These are phyloP conservation scores for Lactarius tabidus DNA, from an alignment of 768 basidiomycete genomes.

Conservation along the genomic window DNA sequence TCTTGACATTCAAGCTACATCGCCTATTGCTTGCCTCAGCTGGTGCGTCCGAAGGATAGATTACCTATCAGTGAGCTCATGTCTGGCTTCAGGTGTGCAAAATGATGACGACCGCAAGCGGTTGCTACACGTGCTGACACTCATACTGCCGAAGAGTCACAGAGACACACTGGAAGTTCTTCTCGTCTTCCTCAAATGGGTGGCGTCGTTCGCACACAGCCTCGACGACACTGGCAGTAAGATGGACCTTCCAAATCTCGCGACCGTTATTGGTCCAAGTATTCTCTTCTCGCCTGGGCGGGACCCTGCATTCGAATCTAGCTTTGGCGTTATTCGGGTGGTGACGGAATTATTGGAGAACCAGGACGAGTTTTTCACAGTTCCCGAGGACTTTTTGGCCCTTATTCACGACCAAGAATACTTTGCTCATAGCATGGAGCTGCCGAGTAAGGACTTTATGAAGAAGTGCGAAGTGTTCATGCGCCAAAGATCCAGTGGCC, in stretches of 20 bases:
- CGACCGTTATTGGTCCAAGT: slow-evolving; percentile 97
- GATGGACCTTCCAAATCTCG: slow-evolving; percentile 95
- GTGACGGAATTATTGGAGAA: slow-evolving; percentile 83
- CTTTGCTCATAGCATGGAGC: slow-evolving; percentile 80
- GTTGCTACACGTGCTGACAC: slow-evolving; percentile 78
- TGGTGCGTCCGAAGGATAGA: slow-evolving; percentile 47
- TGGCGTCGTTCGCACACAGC: slow-evolving; percentile 97
- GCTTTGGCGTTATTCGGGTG: slow-evolving; percentile 82
- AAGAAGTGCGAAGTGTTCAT: slow-evolving; percentile 94
- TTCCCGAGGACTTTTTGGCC: slow-evolving; percentile 82
- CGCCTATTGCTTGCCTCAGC: slow-evolving; percentile 84
- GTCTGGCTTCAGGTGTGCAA: slow-evolving; percentile 56
- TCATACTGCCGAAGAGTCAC: slow-evolving; percentile 88
- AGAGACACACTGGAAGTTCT: slow-evolving; percentile 97
- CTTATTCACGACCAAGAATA: slow-evolving; percentile 92
- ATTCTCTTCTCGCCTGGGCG: slow-evolving; percentile 87
- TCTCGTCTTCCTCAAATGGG: slow-evolving; percentile 99
- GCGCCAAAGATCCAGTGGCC: slow-evolving; percentile 60
- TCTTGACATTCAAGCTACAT: slow-evolving; percentile 93
- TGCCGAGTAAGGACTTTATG: slow-evolving; percentile 92
- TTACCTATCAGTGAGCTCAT: slow-evolving; percentile 20
- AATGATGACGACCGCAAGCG: slow-evolving; percentile 74
- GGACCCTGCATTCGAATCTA: slow-evolving; percentile 88
- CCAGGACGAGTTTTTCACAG: slow-evolving; percentile 95
- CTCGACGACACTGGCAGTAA: slow-evolving; percentile 97